Evolutionary conservation across 148 eudicot genomes (phyloP), one percentile per base, ranked within the genome.

Genomic region (Chenopodium quinoa): DNA sequence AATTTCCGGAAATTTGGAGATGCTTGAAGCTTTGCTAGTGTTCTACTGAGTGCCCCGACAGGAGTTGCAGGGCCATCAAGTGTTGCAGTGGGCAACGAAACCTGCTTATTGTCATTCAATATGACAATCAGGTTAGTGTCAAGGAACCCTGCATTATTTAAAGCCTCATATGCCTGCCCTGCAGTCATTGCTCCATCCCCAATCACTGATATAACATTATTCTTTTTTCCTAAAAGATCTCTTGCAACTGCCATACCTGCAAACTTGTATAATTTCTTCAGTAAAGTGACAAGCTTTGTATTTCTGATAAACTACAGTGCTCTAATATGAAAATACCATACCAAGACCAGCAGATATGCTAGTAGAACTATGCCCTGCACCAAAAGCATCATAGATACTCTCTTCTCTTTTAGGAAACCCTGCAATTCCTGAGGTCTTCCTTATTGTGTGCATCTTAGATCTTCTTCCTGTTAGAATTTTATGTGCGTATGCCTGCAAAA

Each of bases 131-230:
- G 86, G 83, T 92, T 92, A n/a, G 97, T 52, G 63, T 91, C 91
- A 1, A 91, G 89, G 31, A 76, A 91, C 3, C 97, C 97, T 19
- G 97, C 97, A 82, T 93, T 91, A 73, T 93, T 93, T 89, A 93
- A 81, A 69, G 97, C 97, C 75, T 93, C 94, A 9, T 90, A 93
- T 62, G 97, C 97, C 85, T 93, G 97, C 78, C 97, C 97, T 74
- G 97, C 97, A 10, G 93, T 93, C 93, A 93, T 93, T 72, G 94
- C 94, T 76, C 97, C 97, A 80, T 91, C 97, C 62, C 97, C 97
- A 25, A 93, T 93, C 74, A 93, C 91, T 40, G 94, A 88, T 40
- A 93, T 82, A 0, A 93, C 93, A 54, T 76, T 89, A 85, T 91
- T 91, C 44, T 82, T 85, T 56, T 86, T 89, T 27, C 97, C 93